Percentiles rank a stretch among this genome's conserved stretches.
phyloP scores from a whole-genome alignment of 2,329 filamentous ascomycete species.

The Ciborinia camelliae region DNA sequence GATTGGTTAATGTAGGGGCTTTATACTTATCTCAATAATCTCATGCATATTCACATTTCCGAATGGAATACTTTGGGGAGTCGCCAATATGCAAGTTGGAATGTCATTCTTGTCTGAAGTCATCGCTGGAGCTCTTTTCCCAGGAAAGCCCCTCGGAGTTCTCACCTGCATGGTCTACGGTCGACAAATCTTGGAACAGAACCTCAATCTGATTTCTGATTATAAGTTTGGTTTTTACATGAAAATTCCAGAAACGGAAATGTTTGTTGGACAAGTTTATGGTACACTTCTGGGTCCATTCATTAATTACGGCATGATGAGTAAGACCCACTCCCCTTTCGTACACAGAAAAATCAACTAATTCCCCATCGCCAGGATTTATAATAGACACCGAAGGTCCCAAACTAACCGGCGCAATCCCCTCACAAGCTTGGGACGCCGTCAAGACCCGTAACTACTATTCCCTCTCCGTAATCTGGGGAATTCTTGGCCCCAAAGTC shows the following conservation, averaged over 20 bases:
- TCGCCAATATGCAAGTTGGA: conserved; percentile 47
- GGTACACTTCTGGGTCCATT: conserved; percentile 39
- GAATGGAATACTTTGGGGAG: conserved; percentile 40
- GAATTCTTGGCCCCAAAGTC: conserved; percentile 38
- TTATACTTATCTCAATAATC: conserved; percentile 32
- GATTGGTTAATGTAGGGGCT: conserved; percentile 21
- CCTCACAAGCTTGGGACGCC: conserved; percentile 34
- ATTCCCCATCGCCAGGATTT: background rate
- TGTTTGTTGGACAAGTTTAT: conserved; percentile 39
- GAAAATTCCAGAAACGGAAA: conserved; percentile 40
- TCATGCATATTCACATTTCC: conserved; percentile 33
- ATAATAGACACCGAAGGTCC: conserved; percentile 22
- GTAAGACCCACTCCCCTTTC: conserved; percentile 11
- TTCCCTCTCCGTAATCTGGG: conserved; percentile 39
- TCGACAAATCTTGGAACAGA: conserved; percentile 39
- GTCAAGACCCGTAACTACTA: conserved; percentile 37
- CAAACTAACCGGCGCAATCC: conserved; percentile 27
- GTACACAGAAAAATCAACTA: background rate
- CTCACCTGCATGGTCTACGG: conserved; percentile 35
- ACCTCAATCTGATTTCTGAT: conserved; percentile 38
- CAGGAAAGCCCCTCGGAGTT: conserved; percentile 53
- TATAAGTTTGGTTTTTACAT: conserved; percentile 42
- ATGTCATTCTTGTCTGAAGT: conserved; percentile 48
- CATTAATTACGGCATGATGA: conserved; percentile 38
- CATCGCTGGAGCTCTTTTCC: conserved; percentile 46